These are phyloP conservation scores for Calonectria honghensis DNA, from an alignment of 2,329 filamentous ascomycete species.

Conservation along the genomic window DNA sequence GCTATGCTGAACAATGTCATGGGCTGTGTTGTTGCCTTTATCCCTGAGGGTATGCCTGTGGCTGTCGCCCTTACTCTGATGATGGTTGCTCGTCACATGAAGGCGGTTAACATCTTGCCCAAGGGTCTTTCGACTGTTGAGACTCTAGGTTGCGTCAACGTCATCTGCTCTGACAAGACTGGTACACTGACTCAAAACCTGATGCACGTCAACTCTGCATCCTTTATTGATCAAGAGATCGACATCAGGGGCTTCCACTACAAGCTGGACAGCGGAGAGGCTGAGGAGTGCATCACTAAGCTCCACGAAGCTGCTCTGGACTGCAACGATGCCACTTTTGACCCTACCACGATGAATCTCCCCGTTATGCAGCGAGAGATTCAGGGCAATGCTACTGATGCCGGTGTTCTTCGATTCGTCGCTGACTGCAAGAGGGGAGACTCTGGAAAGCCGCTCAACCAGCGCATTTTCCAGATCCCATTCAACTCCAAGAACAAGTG, in stretches of 20 bases:
- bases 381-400: constrained; percentile 66
- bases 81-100: constrained; percentile 66
- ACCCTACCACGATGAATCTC: constrained; percentile 60
- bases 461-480: constrained; percentile 63
- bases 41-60: constrained; percentile 64
- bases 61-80: constrained; percentile 64
- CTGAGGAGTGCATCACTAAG: constrained; percentile 16
- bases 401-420: constrained; percentile 64
- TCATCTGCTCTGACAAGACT: constrained; percentile 66
- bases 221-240: constrained; percentile 59
- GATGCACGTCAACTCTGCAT: constrained; percentile 65
- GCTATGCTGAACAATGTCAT: constrained; percentile 68
- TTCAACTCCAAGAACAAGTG: constrained; percentile 72
- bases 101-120: constrained; percentile 63
- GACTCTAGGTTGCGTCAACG: constrained; percentile 65
- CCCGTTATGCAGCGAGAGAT: constrained; percentile 60
- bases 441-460: constrained; percentile 43
- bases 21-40: constrained; percentile 64
- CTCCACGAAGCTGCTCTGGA: constrained; percentile 50
- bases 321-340: constrained; percentile 67
- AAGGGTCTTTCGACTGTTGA: constrained; percentile 65
- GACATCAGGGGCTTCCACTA: constrained; percentile 54
- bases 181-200: constrained; percentile 66
- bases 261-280: background rate
- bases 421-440: constrained; percentile 51